Percentiles rank a stretch among this genome's conserved stretches.
phyloP scores from a whole-genome alignment of 768 basidiomycete species.

The Flagelloscypha sp. region DNA sequence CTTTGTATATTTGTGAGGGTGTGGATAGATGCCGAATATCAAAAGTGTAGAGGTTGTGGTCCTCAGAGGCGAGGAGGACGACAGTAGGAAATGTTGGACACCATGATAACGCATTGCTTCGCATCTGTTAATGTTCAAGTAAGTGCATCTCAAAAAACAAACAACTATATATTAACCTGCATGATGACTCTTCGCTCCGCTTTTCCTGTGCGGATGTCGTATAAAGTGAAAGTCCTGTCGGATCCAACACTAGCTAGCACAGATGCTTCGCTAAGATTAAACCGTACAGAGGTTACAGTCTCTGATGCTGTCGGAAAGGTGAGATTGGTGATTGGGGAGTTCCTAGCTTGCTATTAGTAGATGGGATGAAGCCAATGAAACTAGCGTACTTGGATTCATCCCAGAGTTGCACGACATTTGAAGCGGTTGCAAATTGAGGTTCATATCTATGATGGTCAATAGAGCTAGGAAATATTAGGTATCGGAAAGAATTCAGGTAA shows the following conservation, averaged over 20 bases:
- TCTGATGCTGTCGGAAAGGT: conserved; percentile 83
- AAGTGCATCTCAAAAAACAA: background rate
- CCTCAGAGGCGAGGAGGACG: conserved; percentile 92
- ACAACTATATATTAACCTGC: conserved; percentile 73
- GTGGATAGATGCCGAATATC: conserved; percentile 79
- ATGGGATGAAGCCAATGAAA: conserved; percentile 4
- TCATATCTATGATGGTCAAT: conserved; percentile 92
- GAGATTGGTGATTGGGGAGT: conserved; percentile 76
- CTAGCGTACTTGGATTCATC: conserved; percentile 84
- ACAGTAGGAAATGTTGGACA: conserved; percentile 93
- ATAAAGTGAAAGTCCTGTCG: conserved; percentile 91
- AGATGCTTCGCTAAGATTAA: conserved; percentile 90
- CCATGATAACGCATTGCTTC: conserved; percentile 86
- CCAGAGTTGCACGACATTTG: conserved; percentile 92
- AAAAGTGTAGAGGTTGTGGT: conserved; percentile 97
- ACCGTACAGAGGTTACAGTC: conserved; percentile 80
- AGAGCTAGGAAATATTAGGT: conserved; percentile 40
- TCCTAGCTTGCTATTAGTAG: conserved; percentile 38
- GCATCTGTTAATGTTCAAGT: conserved; percentile 47
- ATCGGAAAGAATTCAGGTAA: background rate
- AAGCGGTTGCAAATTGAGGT: conserved; percentile 89
- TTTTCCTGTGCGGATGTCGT: conserved; percentile 95
- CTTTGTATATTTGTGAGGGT: conserved; percentile 93
- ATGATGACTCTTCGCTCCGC: conserved; percentile 88
- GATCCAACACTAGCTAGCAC: conserved; percentile 93